Conservation (phyloP, 371 early-diverging fungal species). For the Mycotypha africana region DNA sequence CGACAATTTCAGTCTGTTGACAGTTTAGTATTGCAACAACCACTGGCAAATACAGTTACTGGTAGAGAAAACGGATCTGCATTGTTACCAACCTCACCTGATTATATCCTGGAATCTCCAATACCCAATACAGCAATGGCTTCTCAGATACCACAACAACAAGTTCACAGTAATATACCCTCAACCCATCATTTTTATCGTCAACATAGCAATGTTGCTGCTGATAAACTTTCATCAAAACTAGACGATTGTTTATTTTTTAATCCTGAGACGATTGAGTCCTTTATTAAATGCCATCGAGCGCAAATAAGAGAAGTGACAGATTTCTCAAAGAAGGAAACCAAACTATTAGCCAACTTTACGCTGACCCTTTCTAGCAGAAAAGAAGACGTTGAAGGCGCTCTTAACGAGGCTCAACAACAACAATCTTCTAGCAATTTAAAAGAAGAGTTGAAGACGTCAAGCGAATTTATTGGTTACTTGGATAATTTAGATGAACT, state of each 20-base stretch:
- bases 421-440: constrained; percentile 1
- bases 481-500: constrained; percentile 54
- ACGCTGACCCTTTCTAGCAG: constrained; percentile 40
- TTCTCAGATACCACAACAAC: constrained; percentile 1
- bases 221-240: background rate
- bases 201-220: constrained; percentile 1
- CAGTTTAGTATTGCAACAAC: too few relatives aligned
- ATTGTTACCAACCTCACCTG: constrained; percentile 1
- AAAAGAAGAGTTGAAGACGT: constrained; percentile 18
- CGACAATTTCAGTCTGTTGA: too few relatives aligned
- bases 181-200: constrained; percentile 1
- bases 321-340: constrained; percentile 78
- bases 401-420: constrained; percentile 10
- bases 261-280: constrained; percentile 48
- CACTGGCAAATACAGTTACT: too few relatives aligned
- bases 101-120: background rate
- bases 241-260: constrained; percentile 20
- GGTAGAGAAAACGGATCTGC: too few relatives aligned
- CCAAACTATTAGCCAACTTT: constrained; percentile 73
- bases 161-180: background rate
- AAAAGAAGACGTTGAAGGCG: too few relatives aligned
- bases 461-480: constrained; percentile 40
- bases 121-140: background rate
- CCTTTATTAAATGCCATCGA: constrained; percentile 75
- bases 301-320: constrained; percentile 75